These are phyloP conservation scores for Helichrysum umbraculigerum DNA, from an alignment of 129 eudicot species.

Conservation along the genomic window DNA sequence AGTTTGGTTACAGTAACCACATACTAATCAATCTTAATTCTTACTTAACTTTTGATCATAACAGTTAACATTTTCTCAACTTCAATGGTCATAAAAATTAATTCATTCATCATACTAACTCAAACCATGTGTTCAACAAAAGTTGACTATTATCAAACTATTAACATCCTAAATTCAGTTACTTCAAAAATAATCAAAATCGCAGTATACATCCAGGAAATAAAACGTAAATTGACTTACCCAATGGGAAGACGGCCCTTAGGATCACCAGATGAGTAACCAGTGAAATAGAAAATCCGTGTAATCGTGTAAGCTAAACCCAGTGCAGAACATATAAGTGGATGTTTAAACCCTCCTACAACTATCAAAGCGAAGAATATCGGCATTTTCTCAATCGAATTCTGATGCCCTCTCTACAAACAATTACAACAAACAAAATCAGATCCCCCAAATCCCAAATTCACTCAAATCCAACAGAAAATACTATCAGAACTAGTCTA, in stretches of 20 bases:
- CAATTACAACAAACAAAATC: slow-evolving; percentile 25
- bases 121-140: too few relatives aligned
- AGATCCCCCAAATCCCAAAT: background rate
- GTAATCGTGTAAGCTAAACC: slow-evolving; percentile 45
- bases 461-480: background rate
- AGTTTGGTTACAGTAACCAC: background rate
- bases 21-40: background rate
- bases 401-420: slow-evolving; percentile 98
- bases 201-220: background rate
- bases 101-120: background rate
- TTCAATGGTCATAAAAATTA: background rate
- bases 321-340: slow-evolving; percentile 46
- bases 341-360: slow-evolving; percentile 77
- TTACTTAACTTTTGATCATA: background rate
- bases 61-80: background rate
- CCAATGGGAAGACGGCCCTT: slow-evolving; percentile 67
- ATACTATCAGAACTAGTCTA: background rate
- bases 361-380: slow-evolving; percentile 58
- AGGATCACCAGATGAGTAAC: slow-evolving; percentile 79
- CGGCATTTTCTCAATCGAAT: slow-evolving; percentile 74
- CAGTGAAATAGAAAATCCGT: slow-evolving; percentile 81
- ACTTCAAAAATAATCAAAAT: background rate
- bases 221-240: slow-evolving; percentile 34
- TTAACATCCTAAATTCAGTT: background rate
- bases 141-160: too few relatives aligned